Conservation (phyloP, 2,329 filamentous ascomycete species). For the Epichloe typhina region DNA sequence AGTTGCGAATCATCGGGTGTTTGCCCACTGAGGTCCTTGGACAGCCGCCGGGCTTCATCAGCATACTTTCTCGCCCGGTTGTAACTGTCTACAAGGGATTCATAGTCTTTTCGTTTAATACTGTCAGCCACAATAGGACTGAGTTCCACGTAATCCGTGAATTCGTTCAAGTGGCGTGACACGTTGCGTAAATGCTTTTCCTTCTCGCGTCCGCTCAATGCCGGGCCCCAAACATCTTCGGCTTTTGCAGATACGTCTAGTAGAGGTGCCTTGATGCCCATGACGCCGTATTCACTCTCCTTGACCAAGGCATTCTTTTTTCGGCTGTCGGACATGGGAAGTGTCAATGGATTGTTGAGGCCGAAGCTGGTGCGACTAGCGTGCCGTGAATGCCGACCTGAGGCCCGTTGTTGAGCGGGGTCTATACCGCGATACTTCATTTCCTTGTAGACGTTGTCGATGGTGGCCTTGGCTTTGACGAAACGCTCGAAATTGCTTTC, state of each 20-base stretch:
- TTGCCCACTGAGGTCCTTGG: constrained; percentile 38
- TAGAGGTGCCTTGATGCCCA: constrained; percentile 77
- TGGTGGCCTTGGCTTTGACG: constrained; percentile 91
- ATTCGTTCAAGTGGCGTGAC: constrained; percentile 60
- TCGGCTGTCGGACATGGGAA: constrained; percentile 42
- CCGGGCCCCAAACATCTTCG: constrained; percentile 94
- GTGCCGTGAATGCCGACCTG: constrained; percentile 47
- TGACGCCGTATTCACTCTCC: constrained; percentile 81
- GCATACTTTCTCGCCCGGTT: constrained; percentile 68
- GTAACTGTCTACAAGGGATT: constrained; percentile 77
- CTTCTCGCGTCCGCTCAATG: constrained; percentile 78
- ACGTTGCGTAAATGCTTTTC: constrained; percentile 77
- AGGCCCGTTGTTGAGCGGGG: constrained; percentile 28
- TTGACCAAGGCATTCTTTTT: constrained; percentile 89
- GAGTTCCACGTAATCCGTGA: constrained; percentile 71
- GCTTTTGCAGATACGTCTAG: constrained; percentile 87
- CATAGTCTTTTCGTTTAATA: constrained; percentile 85
- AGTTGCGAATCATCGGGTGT: constrained; percentile 65
- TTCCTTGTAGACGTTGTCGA: constrained; percentile 96
- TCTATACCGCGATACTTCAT: constrained; percentile 68
- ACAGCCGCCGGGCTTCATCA: constrained; percentile 61
- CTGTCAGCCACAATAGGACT: constrained; percentile 66
- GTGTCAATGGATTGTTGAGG: constrained; percentile 23
- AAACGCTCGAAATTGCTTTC: constrained; percentile 98
- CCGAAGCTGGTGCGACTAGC: constrained; percentile 52